phyloP scores from a whole-genome alignment of 2,329 filamentous ascomycete genomes.

The Ophiocordyceps camponoti-leonardi region DNA sequence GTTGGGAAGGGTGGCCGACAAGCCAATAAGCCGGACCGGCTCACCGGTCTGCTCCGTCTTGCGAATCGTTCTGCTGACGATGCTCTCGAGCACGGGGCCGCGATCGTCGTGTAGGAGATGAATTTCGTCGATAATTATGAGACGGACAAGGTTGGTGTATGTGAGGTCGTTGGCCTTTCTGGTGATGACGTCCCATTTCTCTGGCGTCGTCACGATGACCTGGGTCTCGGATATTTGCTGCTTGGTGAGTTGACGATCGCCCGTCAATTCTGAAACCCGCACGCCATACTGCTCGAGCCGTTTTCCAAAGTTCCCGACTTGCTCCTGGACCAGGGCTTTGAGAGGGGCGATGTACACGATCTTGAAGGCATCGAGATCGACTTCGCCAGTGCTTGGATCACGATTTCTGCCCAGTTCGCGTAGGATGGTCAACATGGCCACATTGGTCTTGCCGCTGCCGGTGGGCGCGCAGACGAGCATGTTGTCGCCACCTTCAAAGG shows the following conservation, averaged over 20 bases:
- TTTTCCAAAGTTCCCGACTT: constrained; percentile 93
- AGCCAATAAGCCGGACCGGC: constrained; percentile 74
- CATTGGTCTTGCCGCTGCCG: constrained; percentile 95
- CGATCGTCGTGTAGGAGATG: constrained; percentile 94
- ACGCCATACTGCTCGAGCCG: constrained; percentile 83
- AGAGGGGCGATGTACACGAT: constrained; percentile 95
- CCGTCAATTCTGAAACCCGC: constrained; percentile 85
- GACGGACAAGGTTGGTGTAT: constrained; percentile 90
- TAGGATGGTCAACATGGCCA: constrained; percentile 91
- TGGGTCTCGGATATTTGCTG: constrained; percentile 97
- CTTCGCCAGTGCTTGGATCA: constrained; percentile 75
- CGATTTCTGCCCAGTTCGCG: constrained; percentile 94
- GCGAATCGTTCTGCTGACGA: constrained; percentile 85
- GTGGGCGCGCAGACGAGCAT: constrained; percentile 97
- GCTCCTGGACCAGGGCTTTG: constrained; percentile 91
- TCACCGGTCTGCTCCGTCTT: constrained; percentile 90
- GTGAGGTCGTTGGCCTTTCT: constrained; percentile 92
- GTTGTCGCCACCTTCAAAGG: constrained; percentile 88
- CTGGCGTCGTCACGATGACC: constrained; percentile 93
- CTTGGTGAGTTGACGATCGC: constrained; percentile 95
- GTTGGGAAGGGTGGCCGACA: constrained; percentile 91
- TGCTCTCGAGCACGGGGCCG: constrained; percentile 91
- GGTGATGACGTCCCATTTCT: constrained; percentile 99
- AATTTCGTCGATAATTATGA: constrained; percentile 96
- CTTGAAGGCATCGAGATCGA: constrained; percentile 93